Percentiles rank a stretch among this genome's conserved stretches.
Evolutionary conservation across 2,329 filamentous ascomycete genomes (phyloP).

Genomic region (Botryotinia globosa): DNA sequence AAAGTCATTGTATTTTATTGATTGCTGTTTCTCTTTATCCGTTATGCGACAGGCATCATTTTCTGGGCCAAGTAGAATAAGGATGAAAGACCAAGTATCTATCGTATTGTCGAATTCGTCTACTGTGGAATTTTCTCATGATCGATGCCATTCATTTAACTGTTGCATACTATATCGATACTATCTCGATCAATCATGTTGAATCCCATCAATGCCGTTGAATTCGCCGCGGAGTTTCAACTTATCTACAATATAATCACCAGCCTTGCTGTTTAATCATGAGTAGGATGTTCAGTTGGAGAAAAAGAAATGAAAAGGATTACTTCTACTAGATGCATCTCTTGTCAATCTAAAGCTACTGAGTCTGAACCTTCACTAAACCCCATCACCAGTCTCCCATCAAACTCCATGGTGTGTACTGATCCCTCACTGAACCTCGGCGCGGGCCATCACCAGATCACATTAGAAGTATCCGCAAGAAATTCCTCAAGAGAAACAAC

Average conservation of each 20-base stretch:
- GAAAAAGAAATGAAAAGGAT: neutral
- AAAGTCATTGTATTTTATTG: neutral
- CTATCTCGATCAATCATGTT: no score
- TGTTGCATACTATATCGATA: no score
- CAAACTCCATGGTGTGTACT: neutral
- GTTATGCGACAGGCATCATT: neutral
- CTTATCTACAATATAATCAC: neutral
- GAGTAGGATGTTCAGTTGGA: neutral
- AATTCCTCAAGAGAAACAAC: neutral
- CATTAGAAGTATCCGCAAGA: neutral
- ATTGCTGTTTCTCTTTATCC: neutral
- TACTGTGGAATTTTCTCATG: neutral
- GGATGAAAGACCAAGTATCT: neutral
- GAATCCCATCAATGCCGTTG: neutral
- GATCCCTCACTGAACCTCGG: neutral
- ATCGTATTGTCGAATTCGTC: neutral
- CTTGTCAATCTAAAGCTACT: neutral
- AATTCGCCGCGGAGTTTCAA: neutral
- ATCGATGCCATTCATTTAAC: neutral
- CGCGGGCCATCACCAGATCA: fast-evolving
- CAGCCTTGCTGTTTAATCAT: neutral
- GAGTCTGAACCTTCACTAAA: neutral
- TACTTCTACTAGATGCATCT: neutral
- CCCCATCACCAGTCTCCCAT: neutral
- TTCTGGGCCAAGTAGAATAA: neutral